Evolutionary conservation across 306 rosid genomes (phyloP).

Genomic region (Abrus pulchellus): DNA sequence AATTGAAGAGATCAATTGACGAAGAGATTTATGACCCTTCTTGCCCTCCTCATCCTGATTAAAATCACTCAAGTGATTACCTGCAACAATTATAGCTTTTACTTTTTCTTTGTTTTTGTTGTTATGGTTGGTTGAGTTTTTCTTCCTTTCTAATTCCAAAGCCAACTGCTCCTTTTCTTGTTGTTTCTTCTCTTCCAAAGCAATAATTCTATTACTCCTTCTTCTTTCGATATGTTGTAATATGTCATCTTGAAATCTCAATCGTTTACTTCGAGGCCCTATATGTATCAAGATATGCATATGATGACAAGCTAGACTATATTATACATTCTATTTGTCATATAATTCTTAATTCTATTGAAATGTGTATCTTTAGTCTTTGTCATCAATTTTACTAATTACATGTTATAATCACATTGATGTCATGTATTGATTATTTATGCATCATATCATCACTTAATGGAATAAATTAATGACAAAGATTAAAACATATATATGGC

Average conservation of each 20-base stretch:
- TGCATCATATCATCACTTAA: too few relatives aligned
- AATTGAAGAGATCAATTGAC: slow-evolving; percentile 27
- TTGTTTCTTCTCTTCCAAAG: slow-evolving; percentile 42
- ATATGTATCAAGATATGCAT: slow-evolving; percentile 1
- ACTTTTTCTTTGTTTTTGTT: slow-evolving; percentile 27
- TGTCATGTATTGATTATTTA: too few relatives aligned
- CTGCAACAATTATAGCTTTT: background rate
- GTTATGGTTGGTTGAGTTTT: background rate
- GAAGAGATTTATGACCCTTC: background rate
- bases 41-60: background rate
- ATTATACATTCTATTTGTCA: background rate
- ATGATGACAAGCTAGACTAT: background rate
- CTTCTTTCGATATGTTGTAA: slow-evolving; percentile 13
- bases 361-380: too few relatives aligned
- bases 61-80: background rate
- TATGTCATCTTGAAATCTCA: slow-evolving; percentile 8
- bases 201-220: slow-evolving; percentile 51
- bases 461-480: too few relatives aligned
- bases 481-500: too few relatives aligned
- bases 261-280: background rate
- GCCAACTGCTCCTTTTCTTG: slow-evolving; percentile 16
- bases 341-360: too few relatives aligned
- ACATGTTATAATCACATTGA: too few relatives aligned
- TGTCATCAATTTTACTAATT: too few relatives aligned
- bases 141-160: background rate